Base-by-base conservation (phyloP, 768 basidiomycete species). In the Pleurotus salmoneostramineus region DNA sequence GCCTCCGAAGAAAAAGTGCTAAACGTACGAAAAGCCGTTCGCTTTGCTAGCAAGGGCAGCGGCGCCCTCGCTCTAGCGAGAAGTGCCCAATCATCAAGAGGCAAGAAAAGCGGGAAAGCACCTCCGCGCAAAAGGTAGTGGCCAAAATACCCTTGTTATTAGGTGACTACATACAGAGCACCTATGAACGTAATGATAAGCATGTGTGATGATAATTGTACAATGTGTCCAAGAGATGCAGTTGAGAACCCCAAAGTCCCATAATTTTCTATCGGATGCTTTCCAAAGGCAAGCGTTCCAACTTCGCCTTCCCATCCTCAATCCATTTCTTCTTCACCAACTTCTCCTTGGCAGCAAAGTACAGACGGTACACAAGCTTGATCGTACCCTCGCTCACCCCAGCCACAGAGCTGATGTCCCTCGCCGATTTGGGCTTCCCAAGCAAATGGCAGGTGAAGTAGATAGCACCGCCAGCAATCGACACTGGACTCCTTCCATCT, bases 391-490 rank as follows among this genome's bases (percentile, higher is more conserved):
- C 96, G 68, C 93, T 95, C 15, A 98, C 94, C 7, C 95, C 94
- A 3, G 93, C 95, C 8, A 98, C 93, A 12, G 79, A 76, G 61
- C 90, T 90, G 66, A 99, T 95, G 66, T 98, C 93, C 72, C 86
- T 85, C 49, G 89, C 81, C 21, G 85, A 80, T 72, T 91, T 93
- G 31, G 75, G 65, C 65, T 85, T 83, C 55, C 88, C 92, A 65
- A 95, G 78, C 44, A 98, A 68, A 62, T 88, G 80, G 66, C 91
- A 91, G 33, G 92, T 91, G 73, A 98, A 98, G 75, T 90, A 94
- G 59, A 99, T 94, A 15, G 93, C 92, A 42, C 93, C 94, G 43
- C 93, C 93, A n/a, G 96, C 97, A 63, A 99, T 95, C n/a, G 97
- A 97, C 52, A 98, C 91, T 1, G 96, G 96, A 65, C 88, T 93